phyloP scores from a whole-genome alignment of 1,139 yeast genomes.

The Lodderomyces pseudojiufengensis region DNA sequence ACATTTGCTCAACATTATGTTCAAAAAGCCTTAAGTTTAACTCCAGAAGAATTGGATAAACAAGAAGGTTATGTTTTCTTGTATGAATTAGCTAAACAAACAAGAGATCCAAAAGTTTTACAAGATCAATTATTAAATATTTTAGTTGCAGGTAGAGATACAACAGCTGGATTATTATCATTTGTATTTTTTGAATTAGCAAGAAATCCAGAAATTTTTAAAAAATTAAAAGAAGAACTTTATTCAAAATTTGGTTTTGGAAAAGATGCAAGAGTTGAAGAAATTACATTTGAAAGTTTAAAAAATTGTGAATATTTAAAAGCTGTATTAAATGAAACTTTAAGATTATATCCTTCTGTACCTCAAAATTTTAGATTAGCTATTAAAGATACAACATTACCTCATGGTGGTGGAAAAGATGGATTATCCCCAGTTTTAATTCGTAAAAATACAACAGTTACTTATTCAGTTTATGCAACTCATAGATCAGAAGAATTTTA shows the following conservation, averaged over 20 bases:
- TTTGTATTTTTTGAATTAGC: constrained; percentile 46
- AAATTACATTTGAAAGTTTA: constrained; percentile 41
- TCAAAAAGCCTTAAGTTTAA: constrained; percentile 24
- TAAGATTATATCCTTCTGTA: constrained; percentile 53
- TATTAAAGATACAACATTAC: constrained; percentile 44
- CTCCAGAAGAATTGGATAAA: constrained; percentile 31
- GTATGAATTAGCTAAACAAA: constrained; percentile 48
- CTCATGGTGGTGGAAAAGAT: constrained; percentile 52
- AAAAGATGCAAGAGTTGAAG: constrained; percentile 21
- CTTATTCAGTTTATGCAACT: constrained; percentile 36
- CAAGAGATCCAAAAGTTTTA: constrained; percentile 46
- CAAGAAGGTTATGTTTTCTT: constrained; percentile 47
- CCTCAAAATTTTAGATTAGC: constrained; percentile 48
- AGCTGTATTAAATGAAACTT: constrained; percentile 46
- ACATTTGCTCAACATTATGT: constrained; percentile 31
- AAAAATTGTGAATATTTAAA: constrained; percentile 49
- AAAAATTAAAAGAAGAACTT: constrained; percentile 38
- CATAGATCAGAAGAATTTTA: constrained; percentile 40
- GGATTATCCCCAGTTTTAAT: constrained; percentile 40
- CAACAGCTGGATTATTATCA: constrained; percentile 54
- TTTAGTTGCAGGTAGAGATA: constrained; percentile 54
- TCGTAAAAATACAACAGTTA: constrained; percentile 37
- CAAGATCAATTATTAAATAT: constrained; percentile 52
- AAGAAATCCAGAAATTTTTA: constrained; percentile 37
- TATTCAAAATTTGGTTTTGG: constrained; percentile 30